Conservation (phyloP, 441 rosid genomes). For the Geranium incanum region DNA sequence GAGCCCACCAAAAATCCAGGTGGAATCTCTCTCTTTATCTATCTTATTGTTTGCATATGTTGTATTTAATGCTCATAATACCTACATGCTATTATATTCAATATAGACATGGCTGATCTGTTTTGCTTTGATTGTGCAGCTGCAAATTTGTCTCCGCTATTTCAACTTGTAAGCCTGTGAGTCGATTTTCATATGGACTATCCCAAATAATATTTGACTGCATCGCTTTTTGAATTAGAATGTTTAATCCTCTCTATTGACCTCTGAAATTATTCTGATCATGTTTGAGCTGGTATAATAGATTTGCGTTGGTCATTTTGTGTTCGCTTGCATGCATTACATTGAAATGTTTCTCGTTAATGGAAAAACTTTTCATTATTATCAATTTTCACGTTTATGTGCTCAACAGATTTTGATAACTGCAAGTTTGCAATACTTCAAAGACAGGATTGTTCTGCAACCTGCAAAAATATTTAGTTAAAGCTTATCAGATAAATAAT, state of each 20-base stretch:
- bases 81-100: background rate
- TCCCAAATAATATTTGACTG: background rate
- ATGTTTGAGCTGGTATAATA: background rate
- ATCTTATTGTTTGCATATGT: background rate
- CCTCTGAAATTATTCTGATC: no score
- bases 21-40: background rate
- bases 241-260: background rate
- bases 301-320: background rate
- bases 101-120: background rate
- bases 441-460: no score
- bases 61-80: background rate
- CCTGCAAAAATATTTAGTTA: no score
- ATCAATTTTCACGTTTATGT: background rate
- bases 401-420: no score
- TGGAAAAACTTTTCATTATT: background rate
- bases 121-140: background rate
- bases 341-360: background rate
- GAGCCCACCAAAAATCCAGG: background rate
- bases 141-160: background rate
- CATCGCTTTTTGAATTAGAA: background rate
- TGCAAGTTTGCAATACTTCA: background rate
- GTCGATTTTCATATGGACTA: background rate
- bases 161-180: constrained; percentile 4
- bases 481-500: no score
- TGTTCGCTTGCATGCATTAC: no score